Base-by-base conservation (phyloP, 495 filamentous ascomycete species). In the Hyaloscypha bicolor region DNA sequence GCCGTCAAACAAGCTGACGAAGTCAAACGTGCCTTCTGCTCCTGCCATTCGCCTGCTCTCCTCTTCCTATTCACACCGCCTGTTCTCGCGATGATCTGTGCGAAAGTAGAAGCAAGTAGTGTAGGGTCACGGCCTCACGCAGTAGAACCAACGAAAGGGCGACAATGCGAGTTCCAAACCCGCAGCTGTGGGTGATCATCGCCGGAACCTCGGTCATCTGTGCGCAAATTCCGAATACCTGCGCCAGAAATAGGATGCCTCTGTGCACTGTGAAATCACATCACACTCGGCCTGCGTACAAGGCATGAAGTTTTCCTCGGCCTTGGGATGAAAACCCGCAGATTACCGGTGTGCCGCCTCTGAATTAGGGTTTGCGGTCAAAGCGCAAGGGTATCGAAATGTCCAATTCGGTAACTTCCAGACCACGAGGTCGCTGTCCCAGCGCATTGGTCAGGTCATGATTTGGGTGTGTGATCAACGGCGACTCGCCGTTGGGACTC, bases 1-100 rank as follows among this genome's bases (percentile, higher is more conserved):
- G 42, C 60, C 42, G 45, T 63, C 60, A 63, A 63, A 63, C 60
- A 63, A 3, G 60, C 35, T n/a, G 51, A 3, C 60, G 35, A 61
- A 45, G 19, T 8, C 4, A 21, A 52, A 29, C 19, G 6, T 16
- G 42, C 60, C n/a, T 53, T 0, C 29, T n/a, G 19, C 3, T 30
- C 32, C 21, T 48, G 22, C 42, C 60, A 63, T 63, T 29, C 30
- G 60, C 22, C 39, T 6, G n/a, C 6, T 19, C 29, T 21, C 12
- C 31, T 14, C 25, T n/a, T 12, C 6, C 14, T 1, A 5, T 39
- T 39, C 42, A 62, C 59, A 62, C 59, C 59, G 59, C 59, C 37
- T 21, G 9, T 63, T 63, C 39, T 25, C 22, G 42, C 42, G 42
- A 19, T 19, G 42, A 48, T 48, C 60, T 48, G 60, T 52, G 60